phyloP scores from a whole-genome alignment of 202 grass and related monocot genomes.

The Musa balbisiana region DNA sequence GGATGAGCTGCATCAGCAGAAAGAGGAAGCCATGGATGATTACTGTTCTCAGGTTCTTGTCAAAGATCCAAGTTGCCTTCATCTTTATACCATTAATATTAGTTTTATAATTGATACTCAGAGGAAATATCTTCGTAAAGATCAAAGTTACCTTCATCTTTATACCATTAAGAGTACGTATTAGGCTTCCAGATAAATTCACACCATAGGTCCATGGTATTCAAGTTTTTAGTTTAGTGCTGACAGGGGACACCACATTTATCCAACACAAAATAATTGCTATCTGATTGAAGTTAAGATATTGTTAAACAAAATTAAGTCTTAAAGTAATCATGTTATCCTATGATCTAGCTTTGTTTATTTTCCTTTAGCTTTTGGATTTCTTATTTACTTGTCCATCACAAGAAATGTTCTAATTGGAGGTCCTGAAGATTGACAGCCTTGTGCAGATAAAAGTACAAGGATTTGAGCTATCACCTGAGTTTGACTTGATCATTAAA shows the following conservation, averaged over 20 bases:
- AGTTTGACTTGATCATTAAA: no score
- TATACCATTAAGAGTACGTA: neutral
- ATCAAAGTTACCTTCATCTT: neutral
- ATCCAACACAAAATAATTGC: neutral
- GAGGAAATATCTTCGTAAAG: no score
- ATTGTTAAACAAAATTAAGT: neutral
- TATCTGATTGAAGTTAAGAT: neutral
- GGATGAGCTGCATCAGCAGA: constrained; percentile 89
- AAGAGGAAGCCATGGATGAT: constrained; percentile 97
- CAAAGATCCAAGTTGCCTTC: neutral
- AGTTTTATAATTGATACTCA: neutral
- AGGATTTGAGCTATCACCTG: no score
- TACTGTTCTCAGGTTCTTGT: constrained; percentile 79
- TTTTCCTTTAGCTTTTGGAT: neutral
- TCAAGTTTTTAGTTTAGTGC: neutral
- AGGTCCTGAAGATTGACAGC: no score
- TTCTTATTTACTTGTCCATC: no score
- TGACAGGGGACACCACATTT: neutral
- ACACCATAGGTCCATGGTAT: neutral
- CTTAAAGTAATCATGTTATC: neutral
- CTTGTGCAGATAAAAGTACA: no score
- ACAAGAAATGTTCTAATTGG: no score
- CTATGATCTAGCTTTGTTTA: neutral
- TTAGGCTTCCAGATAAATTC: neutral
- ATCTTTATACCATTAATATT: neutral